Base-by-base conservation (phyloP, 768 basidiomycete genomes). In the Mycena pura region DNA sequence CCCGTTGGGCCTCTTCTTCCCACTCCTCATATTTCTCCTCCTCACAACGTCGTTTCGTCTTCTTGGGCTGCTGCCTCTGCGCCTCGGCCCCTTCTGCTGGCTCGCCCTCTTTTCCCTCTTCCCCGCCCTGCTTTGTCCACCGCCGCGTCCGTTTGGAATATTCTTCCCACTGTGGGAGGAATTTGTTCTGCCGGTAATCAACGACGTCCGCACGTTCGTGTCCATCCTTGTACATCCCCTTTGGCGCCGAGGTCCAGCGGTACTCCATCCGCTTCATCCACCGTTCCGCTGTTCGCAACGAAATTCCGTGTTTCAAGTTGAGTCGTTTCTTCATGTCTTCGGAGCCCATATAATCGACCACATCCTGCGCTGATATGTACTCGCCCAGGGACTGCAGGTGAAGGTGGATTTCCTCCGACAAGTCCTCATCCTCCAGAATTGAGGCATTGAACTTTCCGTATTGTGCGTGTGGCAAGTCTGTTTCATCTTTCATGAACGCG, bases 151-250 rank as follows among this genome's bases (percentile, higher is more conserved):
- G 63, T 15, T 8, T 34, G 38, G 10, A n/a, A n/a, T n/a, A n/a
- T n/a, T n/a, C n/a, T n/a, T 48, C 50, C 64, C 54, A 66, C n/a
- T 24, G 41, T 25, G 63, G 69, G n/a, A 73, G 59, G 58, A 75
- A 77, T 0, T 39, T 21, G 3, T 65, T 32, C 17, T 75, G 65
- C 0, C 65, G 68, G 43, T 78, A 77, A 1, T 56, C 24, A 4
- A 76, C 71, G 0, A 79, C 73, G 66, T 78, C 76, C 7, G 49
- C 60, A 0, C 70, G 65, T 44, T 77, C 73, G 51, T 78, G 70
- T 3, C 77, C 77, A 66, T 78, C 77, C 27, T 71, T 65, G 65
- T 64, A 77, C 45, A 70, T 68, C 5, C 75, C 74, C 10, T 51
- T 67, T 1, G 60, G 65, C 0, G 21, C 60, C 21, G 57, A 50